Conservation (phyloP, 257 asterid species). For the Ballota nigra region DNA sequence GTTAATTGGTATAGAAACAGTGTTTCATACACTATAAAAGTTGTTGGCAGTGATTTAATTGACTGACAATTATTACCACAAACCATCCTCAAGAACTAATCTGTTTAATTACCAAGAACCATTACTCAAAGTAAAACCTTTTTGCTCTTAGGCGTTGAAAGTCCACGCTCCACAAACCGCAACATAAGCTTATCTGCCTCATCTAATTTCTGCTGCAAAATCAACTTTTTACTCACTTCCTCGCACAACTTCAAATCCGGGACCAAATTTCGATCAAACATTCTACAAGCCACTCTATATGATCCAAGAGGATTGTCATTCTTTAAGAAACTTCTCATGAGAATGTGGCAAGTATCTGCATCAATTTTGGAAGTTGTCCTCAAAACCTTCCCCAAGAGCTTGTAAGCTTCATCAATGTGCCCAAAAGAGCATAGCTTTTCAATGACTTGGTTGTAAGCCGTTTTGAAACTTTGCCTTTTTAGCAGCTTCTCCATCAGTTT, state of each 20-base stretch:
- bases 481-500: constrained; percentile 71
- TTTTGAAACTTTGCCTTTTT: constrained; percentile 47
- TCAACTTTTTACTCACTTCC: constrained; percentile 62
- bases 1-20: background rate
- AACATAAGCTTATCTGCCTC: constrained; percentile 92
- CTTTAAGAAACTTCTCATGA: constrained; percentile 63
- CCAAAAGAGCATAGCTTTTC: constrained; percentile 82
- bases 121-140: constrained; percentile 2
- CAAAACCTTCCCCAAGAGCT: constrained; percentile 70
- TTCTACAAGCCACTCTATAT: constrained; percentile 83
- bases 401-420: constrained; percentile 64
- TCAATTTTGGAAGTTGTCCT: constrained; percentile 69
- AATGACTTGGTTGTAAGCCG: constrained; percentile 70
- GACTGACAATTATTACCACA: background rate
- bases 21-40: constrained; percentile 12
- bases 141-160: constrained; percentile 31
- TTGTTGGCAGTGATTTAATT: background rate
- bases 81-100: background rate
- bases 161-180: constrained; percentile 79
- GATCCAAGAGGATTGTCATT: constrained; percentile 66
- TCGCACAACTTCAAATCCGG: constrained; percentile 85
- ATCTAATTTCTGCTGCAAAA: constrained; percentile 38
- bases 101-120: constrained; percentile 9
- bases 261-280: constrained; percentile 80
- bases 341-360: constrained; percentile 64